Percentiles rank a stretch among this genome's conserved stretches.
phyloP scores from a whole-genome alignment of 2,329 filamentous ascomycete genomes.

The Immersiporthe knoxdaviesiana region DNA sequence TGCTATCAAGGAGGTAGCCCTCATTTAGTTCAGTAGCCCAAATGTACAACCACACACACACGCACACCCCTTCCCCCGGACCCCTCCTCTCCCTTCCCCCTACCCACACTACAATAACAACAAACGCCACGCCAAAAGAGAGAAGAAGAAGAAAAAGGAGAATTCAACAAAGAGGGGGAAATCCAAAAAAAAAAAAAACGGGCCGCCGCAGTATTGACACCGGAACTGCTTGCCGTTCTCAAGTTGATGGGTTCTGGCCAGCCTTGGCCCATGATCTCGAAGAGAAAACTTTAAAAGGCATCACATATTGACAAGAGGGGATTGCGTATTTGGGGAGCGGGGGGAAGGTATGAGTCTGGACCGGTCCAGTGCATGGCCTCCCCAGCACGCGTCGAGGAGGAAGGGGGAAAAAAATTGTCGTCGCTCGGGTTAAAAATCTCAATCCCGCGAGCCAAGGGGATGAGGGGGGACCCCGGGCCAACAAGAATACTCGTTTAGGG shows the following conservation, averaged over 20 bases:
- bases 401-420: not conserved
- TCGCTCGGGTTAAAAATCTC: conserved; percentile 3
- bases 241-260: not conserved
- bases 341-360: not conserved
- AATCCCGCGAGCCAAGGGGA: not conserved
- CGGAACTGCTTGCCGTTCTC: not conserved
- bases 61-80: too few species aligned
- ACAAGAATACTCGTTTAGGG: not conserved
- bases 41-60: not conserved
- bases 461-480: not conserved
- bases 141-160: too few species aligned
- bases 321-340: not conserved
- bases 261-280: not conserved
- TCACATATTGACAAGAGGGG: not conserved
- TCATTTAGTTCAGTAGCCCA: not conserved
- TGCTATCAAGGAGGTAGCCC: not conserved
- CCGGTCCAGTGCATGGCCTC: not conserved
- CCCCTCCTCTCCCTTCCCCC: too few species aligned
- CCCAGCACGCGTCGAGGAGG: not conserved
- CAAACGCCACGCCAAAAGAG: too few species aligned
- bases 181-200: not conserved
- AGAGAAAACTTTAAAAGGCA: not conserved
- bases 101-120: not conserved
- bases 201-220: not conserved
- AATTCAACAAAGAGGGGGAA: too few species aligned